These are phyloP conservation scores for Otatea glauca DNA, from an alignment of 176 grass and related monocot species.

Conservation along the genomic window DNA sequence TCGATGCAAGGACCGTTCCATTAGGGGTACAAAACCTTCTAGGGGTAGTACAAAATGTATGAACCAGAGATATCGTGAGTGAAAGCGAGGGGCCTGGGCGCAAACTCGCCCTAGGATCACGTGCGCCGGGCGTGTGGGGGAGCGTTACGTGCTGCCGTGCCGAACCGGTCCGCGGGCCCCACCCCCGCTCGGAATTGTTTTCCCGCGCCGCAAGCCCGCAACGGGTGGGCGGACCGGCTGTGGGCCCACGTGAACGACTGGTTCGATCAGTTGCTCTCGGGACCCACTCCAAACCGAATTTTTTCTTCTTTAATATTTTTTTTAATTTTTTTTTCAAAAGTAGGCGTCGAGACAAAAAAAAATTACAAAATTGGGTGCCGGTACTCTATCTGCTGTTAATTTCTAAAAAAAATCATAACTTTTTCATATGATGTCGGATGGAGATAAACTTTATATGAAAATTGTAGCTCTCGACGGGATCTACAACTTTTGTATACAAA, in stretches of 20 bases:
- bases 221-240: not conserved
- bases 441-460: too few species aligned
- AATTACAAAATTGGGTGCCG: too few species aligned
- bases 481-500: too few species aligned
- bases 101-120: constrained; percentile 36
- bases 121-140: constrained; percentile 39
- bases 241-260: too few species aligned
- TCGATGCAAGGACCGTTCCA: not conserved
- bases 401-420: too few species aligned
- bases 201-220: constrained; percentile 54
- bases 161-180: not conserved
- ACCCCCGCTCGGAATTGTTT: not conserved
- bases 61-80: not conserved
- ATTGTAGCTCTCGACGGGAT: too few species aligned
- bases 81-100: not conserved
- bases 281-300: not conserved
- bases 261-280: not conserved
- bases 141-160: constrained; percentile 42
- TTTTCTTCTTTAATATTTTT: too few species aligned
- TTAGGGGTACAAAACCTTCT: not conserved
- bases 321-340: too few species aligned
- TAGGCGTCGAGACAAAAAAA: too few species aligned
- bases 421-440: too few species aligned
- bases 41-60: not conserved
- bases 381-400: too few species aligned